Base-by-base conservation (phyloP, 164 flowering plant species). In the Berberis thunbergii region DNA sequence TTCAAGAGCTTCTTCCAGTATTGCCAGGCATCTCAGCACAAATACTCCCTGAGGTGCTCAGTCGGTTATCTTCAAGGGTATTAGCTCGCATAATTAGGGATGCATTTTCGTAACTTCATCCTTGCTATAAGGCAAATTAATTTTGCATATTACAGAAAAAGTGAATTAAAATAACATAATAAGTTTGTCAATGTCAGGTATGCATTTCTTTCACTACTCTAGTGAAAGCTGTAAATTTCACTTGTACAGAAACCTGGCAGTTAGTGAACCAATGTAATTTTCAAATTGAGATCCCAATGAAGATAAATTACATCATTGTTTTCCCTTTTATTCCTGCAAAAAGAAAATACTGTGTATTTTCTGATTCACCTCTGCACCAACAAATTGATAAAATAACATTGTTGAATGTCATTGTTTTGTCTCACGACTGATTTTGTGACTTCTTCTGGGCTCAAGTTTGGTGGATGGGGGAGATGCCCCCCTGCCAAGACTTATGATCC, bases 1-100 rank as follows among this genome's bases (percentile, higher is more conserved):
- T 81, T 54, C 88, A 64, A 72, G 98, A 89, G 74, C 86, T 92
- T 61, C 86, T 89, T 69, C 96, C 96, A 0, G 78, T 89, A 42
- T 73, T 92, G 77, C 98, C 98, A 54, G 83, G 93, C 72, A 79
- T 92, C 63, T 76, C 98, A 12, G 84, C 76, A n/a, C 78, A 13
- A 61, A 81, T 92, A 54, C 81, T 92, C 7, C 98, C 98, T 4
- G 98, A 92, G 49, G 79, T 92, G 60, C 70, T 86, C n/a, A 85
- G 75, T 65, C 81, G 98, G 59, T 70, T 92, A 64, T 69, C 91
- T 39, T 87, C 95, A 7, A 78, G 98, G 64, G 80, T 89, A 57
- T 13, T 79, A 44, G 93, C 98, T 12, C 89, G 96, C 12, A 2
- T 88, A 4, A 67, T 92, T 55, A 82, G 93, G 38, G 98, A 92